phyloP scores from a whole-genome alignment of 306 rosid genomes.

The Senna tora region DNA sequence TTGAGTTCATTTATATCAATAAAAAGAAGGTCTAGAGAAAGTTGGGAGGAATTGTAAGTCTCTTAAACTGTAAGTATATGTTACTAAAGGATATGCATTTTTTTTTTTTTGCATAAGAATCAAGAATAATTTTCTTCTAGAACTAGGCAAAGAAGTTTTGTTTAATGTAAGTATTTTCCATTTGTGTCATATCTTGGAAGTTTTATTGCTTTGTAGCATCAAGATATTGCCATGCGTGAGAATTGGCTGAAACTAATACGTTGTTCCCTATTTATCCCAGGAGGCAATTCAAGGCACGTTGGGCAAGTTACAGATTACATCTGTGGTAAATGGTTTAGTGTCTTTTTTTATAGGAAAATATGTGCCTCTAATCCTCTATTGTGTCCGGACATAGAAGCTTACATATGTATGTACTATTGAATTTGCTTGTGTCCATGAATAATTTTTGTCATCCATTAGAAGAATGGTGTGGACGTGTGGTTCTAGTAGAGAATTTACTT shows the following conservation, averaged over 20 bases:
- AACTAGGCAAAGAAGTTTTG: neutral
- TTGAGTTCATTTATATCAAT: neutral
- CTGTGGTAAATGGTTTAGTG: slow-evolving; percentile 69
- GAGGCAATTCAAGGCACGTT: slow-evolving; percentile 62
- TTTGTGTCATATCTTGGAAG: slow-evolving; percentile 1
- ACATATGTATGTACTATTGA: neutral
- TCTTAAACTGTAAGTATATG: neutral
- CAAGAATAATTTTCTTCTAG: too few species aligned
- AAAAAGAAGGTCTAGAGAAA: neutral
- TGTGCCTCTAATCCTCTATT: slow-evolving; percentile 22
- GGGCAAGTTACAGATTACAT: slow-evolving; percentile 58
- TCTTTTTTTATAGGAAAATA: slow-evolving; percentile 22
- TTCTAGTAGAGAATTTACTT: slow-evolving; percentile 22
- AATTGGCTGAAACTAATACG: slow-evolving; percentile 17
- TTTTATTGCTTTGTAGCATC: slow-evolving; percentile 20
- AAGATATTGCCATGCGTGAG: slow-evolving; percentile 19
- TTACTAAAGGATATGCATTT: neutral
- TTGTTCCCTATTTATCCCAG: slow-evolving; percentile 46
- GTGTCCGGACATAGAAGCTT: slow-evolving; percentile 8
- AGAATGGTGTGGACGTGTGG: neutral
- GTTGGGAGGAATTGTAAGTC: neutral
- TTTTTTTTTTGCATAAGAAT: neutral
- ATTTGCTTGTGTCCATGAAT: slow-evolving; percentile 4
- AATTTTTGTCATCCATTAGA: too few species aligned
- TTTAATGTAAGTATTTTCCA: slow-evolving; percentile 7